Evolutionary conservation across 2,329 filamentous ascomycete species (phyloP), one percentile per base, ranked within the genome.

Genomic region (Pseudogymnoascus sp.): DNA sequence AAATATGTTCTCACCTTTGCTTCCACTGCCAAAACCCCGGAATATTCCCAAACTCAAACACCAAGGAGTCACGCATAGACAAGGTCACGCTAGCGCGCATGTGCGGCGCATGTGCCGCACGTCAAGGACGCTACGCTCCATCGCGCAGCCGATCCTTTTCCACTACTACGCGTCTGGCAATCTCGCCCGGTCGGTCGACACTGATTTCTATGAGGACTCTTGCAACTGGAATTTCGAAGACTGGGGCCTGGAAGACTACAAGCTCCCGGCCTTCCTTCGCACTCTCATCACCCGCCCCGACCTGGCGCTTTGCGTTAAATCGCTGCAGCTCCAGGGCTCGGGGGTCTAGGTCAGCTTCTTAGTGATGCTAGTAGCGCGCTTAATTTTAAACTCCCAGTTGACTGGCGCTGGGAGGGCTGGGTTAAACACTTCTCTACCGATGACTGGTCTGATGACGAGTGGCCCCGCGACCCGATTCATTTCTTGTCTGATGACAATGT

Each of bases 1-100:
- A 45, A 45, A 25, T 45, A 45, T 45, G 41, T 45, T 14, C 41
- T 4, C 14, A 45, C 4, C 5, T 45, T 5, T 45, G 19, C 22
- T 45, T 23, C 7, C 41, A 45, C 41, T 45, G 41, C 41, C 11
- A 25, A 25, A 25, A 25, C 14, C 39, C 41, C 23, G 41, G 41
- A 25, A 23, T 45, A 11, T 45, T 45, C 12, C 22, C 41, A 22
- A 42, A 42, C 19, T 42, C 41, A n/a, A 23, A 45, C 7, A 45
- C 41, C 5, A n/a, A 12, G 2, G 41, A 45, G 23, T 69, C 70
- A 59, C 69, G 75, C 6, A 67, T 71, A 25, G 63, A 66, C 12
- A 45, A 45, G 52, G 11, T 60, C 63, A 25, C 33, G 19, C 39
- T 41, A 19, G 23, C 55, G 12, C n/a, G n/a, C n/a, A n/a, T n/a